phyloP scores from a whole-genome alignment of 2,329 filamentous ascomycete species.

The Arthroderma sp. region DNA sequence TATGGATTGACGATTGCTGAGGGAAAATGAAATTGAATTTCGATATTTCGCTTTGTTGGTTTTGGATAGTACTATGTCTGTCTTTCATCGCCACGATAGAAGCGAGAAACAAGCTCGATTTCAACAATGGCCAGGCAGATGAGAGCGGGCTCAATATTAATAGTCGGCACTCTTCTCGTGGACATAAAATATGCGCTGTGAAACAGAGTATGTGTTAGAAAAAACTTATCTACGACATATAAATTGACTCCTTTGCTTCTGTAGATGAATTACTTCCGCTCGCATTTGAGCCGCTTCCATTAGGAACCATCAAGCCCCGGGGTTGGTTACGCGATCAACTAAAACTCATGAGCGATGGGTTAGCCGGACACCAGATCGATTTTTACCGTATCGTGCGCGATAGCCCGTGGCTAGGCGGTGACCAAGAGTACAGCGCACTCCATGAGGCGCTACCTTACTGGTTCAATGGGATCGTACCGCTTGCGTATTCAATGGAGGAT shows the following conservation, averaged over 20 bases:
- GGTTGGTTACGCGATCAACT: slow-evolving; percentile 43
- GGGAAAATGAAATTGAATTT: no score
- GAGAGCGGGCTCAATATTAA: no score
- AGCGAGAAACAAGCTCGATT: no score
- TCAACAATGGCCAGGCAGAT: no score
- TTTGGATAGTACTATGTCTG: no score
- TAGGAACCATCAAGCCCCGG: slow-evolving; percentile 37
- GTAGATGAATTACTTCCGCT: slow-evolving; percentile 2
- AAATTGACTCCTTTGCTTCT: neutral
- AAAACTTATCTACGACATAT: neutral
- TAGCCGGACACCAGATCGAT: slow-evolving; percentile 41
- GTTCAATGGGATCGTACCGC: slow-evolving; percentile 45
- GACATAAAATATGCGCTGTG: no score
- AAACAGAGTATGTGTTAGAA: neutral
- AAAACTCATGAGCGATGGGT: slow-evolving; percentile 35
- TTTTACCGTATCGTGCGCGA: slow-evolving; percentile 44
- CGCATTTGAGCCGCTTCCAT: slow-evolving; percentile 20
- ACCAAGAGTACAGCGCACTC: slow-evolving; percentile 39
- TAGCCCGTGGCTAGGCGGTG: slow-evolving; percentile 40
- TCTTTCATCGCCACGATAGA: no score
- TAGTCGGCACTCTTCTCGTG: no score
- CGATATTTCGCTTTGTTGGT: no score
- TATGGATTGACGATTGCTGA: no score
- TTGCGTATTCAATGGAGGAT: slow-evolving; percentile 40
- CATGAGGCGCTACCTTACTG: slow-evolving; percentile 47